Conservation (phyloP, 768 basidiomycete species). For the Suillus brevipes region DNA sequence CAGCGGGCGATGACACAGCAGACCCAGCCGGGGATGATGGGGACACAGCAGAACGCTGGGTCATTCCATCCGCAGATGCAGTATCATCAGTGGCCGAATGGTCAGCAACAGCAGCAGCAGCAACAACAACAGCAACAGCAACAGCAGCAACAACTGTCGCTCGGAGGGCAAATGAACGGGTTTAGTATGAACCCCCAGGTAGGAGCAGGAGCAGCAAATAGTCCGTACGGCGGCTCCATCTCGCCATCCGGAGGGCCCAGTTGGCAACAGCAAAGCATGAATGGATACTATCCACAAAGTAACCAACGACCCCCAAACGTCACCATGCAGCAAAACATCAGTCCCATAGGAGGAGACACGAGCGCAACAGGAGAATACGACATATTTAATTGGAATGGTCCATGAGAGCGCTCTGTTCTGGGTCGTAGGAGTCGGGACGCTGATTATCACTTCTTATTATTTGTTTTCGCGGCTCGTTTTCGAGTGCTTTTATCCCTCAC, state of each 20-base stretch:
- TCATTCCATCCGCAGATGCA: constrained; percentile 38
- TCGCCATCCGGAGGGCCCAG: constrained; percentile 24
- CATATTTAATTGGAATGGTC: constrained; percentile 58
- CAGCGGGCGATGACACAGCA: constrained; percentile 40
- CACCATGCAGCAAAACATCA: constrained; percentile 47
- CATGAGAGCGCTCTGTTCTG: constrained; percentile 27
- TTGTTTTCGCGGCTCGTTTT: constrained; percentile 4
- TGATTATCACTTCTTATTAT: constrained; percentile 30
- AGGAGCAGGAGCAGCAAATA: constrained; percentile 27
- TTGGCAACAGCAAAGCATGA: constrained; percentile 30
- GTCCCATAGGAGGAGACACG: constrained; percentile 42
- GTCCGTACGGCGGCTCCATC: constrained; percentile 27
- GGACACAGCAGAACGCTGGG: constrained; percentile 20
- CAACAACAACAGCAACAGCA: constrained; percentile 45
- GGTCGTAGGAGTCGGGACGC: constrained; percentile 20
- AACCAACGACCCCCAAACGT: constrained; percentile 46
- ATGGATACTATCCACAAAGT: constrained; percentile 31
- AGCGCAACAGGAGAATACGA: constrained; percentile 54
- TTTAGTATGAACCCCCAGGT: constrained; percentile 39
- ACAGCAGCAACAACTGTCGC: constrained; percentile 37
- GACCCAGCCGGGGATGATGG: constrained; percentile 32
- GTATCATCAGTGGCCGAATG: constrained; percentile 50
- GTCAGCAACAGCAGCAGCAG: constrained; percentile 55
- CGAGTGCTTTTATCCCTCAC: neutral
- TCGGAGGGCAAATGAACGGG: constrained; percentile 36